phyloP scores from a whole-genome alignment of 1,284 basidiomycete genomes.

The Ganoderma lucidum region DNA sequence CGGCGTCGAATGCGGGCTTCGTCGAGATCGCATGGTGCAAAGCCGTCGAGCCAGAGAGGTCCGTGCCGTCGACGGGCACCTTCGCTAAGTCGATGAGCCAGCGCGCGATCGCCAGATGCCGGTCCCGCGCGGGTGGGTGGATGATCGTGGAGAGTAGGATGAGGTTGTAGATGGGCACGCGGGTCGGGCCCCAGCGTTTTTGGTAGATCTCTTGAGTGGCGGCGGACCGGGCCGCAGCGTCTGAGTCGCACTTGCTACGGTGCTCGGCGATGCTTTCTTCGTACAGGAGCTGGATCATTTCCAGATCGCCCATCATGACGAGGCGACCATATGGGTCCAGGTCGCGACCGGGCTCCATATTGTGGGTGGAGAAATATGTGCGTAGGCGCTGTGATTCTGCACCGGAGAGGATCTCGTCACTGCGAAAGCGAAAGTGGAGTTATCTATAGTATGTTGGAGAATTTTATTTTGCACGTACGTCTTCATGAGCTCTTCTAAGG shows the following conservation, averaged over 20 bases:
- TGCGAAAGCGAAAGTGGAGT: conserved; percentile 5
- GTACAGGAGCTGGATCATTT: conserved; percentile 41
- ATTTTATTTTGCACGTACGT: not conserved
- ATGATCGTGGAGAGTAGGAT: conserved; percentile 43
- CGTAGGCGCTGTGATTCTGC: conserved; percentile 49
- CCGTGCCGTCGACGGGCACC: conserved; percentile 48
- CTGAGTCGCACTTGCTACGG: conserved; percentile 15
- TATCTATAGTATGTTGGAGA: not conserved
- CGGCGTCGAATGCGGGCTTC: conserved; percentile 50
- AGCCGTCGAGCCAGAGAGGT: conserved; percentile 51
- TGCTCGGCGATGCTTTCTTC: conserved; percentile 32
- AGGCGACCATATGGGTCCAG: conserved; percentile 44
- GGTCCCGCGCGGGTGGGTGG: conserved; percentile 30
- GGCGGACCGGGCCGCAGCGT: conserved; percentile 26
- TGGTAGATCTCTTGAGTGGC: conserved; percentile 43
- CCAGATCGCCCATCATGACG: conserved; percentile 41
- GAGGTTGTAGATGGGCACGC: conserved; percentile 48
- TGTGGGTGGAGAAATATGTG: conserved; percentile 43
- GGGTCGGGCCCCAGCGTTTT: conserved; percentile 49
- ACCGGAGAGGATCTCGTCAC: conserved; percentile 45
- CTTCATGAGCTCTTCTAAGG: conserved; percentile 14
- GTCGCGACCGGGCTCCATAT: conserved; percentile 46
- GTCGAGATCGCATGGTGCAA: conserved; percentile 51
- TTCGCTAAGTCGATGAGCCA: conserved; percentile 45
- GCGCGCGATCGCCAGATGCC: conserved; percentile 43